Evolutionary conservation across 164 flowering plant genomes (phyloP).

Genomic region (Piper betle): DNA sequence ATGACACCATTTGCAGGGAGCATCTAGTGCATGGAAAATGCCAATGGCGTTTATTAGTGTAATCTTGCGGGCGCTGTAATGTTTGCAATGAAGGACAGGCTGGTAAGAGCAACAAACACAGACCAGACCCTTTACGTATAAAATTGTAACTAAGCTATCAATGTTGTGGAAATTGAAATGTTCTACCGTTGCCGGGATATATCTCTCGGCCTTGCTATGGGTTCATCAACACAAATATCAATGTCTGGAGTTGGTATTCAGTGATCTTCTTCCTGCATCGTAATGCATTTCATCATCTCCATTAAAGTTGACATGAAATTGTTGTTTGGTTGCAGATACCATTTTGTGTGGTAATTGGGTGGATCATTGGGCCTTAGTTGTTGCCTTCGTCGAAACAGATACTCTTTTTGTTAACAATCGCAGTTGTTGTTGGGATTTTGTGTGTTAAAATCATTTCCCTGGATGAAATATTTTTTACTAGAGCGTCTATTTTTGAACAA

Average conservation of each 20-base stretch:
- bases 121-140: neutral
- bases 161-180: neutral
- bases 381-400: constrained; percentile 58
- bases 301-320: neutral
- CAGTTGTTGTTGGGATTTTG: constrained; percentile 59
- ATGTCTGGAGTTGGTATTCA: constrained; percentile 45
- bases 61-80: constrained; percentile 61
- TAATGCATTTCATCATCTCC: neutral
- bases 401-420: constrained; percentile 49
- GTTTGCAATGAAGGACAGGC: constrained; percentile 74
- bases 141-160: neutral
- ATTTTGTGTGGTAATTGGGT: constrained; percentile 49
- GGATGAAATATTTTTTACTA: neutral
- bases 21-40: constrained; percentile 50
- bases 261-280: neutral
- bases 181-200: constrained; percentile 31
- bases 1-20: constrained; percentile 25
- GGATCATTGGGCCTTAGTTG: constrained; percentile 61
- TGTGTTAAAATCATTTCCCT: neutral
- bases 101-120: constrained; percentile 26
- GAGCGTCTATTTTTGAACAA: too few species aligned
- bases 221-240: constrained; percentile 61
- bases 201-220: constrained; percentile 64
- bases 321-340: constrained; percentile 37
- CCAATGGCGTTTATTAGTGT: constrained; percentile 61